A percentile compares a stretch with the other conserved stretches of the same genome.
phyloP scores from a whole-genome alignment of 1,284 basidiomycete genomes.

The Peniophora sp. region DNA sequence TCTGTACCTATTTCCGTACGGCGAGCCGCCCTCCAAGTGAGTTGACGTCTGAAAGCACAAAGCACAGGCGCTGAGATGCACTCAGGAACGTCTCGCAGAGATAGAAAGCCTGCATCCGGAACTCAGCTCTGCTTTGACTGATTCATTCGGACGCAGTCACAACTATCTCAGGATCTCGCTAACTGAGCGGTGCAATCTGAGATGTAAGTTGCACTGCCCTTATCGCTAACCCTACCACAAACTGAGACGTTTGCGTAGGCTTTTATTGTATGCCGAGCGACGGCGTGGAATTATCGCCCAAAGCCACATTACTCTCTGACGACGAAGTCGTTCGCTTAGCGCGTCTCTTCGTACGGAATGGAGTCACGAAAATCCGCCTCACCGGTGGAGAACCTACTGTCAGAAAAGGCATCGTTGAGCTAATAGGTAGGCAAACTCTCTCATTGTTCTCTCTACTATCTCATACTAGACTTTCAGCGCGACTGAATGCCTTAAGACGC shows the following conservation, averaged over 20 bases:
- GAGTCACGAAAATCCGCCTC: constrained; percentile 80
- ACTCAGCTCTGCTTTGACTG: constrained; percentile 49
- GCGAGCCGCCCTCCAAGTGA: too few species aligned
- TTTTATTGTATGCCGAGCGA: constrained; percentile 89
- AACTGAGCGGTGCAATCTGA: constrained; percentile 82
- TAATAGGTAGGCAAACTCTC: constrained; percentile 47
- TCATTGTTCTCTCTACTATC: constrained; percentile 4
- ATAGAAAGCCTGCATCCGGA: constrained; percentile 38
- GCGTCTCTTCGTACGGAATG: constrained; percentile 70
- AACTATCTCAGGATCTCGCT: constrained; percentile 82
- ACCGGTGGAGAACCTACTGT: constrained; percentile 89
- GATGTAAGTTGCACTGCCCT: constrained; percentile 44
- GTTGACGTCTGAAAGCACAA: too few species aligned
- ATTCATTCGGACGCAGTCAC: constrained; percentile 63
- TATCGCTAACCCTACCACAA: background rate
- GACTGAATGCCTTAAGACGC: constrained; percentile 45
- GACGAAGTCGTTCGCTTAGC: constrained; percentile 73
- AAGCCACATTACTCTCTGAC: constrained; percentile 62
- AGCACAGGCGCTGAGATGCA: background rate
- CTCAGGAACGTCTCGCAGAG: constrained; percentile 35
- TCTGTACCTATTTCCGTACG: too few species aligned
- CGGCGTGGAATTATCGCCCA: constrained; percentile 71
- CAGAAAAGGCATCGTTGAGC: constrained; percentile 66
- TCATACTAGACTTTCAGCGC: constrained; percentile 29
- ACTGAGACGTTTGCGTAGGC: constrained; percentile 33